These are phyloP conservation scores for Thelephora ganbajun DNA, from an alignment of 768 basidiomycete genomes.

Conservation along the genomic window DNA sequence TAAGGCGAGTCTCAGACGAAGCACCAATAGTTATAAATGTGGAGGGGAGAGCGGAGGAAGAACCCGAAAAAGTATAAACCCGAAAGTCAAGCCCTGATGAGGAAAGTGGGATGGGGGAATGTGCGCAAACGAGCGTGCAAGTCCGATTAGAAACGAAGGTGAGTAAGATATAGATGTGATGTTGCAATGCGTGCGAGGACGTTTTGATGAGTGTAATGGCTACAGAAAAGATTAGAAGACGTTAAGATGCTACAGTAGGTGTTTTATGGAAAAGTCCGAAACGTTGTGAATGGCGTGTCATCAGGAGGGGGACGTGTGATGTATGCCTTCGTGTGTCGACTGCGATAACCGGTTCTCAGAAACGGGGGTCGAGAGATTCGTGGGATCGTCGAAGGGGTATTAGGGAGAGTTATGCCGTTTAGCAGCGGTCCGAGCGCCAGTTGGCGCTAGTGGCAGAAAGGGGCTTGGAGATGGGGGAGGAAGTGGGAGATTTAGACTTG, in stretches of 20 bases:
- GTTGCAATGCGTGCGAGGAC: too few species aligned
- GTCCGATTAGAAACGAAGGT: too few species aligned
- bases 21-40: slow-evolving; percentile 7
- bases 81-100: too few species aligned
- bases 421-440: too few species aligned
- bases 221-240: too few species aligned
- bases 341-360: neutral
- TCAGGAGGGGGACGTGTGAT: slow-evolving; percentile 7
- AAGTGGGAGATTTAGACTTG: slow-evolving; percentile 17
- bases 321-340: slow-evolving; percentile 5
- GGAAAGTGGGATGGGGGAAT: too few species aligned
- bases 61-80: too few species aligned
- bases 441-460: slow-evolving; percentile 4
- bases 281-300: slow-evolving; percentile 7
- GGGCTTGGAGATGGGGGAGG: slow-evolving; percentile 20
- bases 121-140: too few species aligned
- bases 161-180: too few species aligned
- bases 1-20: neutral
- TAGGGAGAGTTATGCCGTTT: too few species aligned
- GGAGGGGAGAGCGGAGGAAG: neutral
- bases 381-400: too few species aligned
- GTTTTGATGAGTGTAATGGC: too few species aligned
- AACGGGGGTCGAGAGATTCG: neutral
- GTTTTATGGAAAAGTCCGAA: neutral
- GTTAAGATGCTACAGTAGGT: slow-evolving; percentile 1